Evolutionary conservation across 768 basidiomycete genomes (phyloP).

Genomic region (Termitomyces sp.): DNA sequence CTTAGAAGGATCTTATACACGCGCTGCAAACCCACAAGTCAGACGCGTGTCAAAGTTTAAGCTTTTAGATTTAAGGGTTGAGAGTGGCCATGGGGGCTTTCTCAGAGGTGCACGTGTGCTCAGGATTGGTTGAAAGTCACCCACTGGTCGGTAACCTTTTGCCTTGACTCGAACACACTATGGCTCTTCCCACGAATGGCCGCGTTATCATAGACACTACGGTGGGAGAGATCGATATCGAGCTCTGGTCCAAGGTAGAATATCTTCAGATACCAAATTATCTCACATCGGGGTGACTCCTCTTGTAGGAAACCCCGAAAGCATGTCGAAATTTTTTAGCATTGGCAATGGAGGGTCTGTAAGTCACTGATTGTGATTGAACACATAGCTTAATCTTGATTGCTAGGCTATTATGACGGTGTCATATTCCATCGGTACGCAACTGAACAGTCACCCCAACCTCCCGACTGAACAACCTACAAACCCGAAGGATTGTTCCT

Average conservation of each 20-base stretch:
- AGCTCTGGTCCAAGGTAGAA: slow-evolving; percentile 87
- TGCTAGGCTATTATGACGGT: slow-evolving; percentile 88
- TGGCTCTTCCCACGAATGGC: slow-evolving; percentile 84
- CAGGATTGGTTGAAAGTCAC: too few species aligned
- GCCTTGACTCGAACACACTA: slow-evolving; percentile 17
- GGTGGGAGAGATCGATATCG: slow-evolving; percentile 82
- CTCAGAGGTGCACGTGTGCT: too few species aligned
- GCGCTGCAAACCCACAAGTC: too few species aligned
- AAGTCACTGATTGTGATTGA: slow-evolving; percentile 11
- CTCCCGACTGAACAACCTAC: background rate
- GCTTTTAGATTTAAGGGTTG: too few species aligned
- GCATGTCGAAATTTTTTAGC: slow-evolving; percentile 89
- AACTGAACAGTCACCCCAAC: background rate
- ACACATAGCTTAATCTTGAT: background rate
- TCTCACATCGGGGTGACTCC: background rate
- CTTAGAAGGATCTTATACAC: too few species aligned
- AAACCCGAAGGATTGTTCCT: slow-evolving; percentile 57
- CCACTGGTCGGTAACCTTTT: too few species aligned
- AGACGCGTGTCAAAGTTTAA: too few species aligned
- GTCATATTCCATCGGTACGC: slow-evolving; percentile 87
- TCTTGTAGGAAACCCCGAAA: slow-evolving; percentile 80
- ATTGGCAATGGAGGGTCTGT: slow-evolving; percentile 84
- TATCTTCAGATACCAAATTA: background rate
- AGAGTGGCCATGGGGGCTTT: too few species aligned
- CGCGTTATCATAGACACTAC: slow-evolving; percentile 87